A percentile compares a stretch with the other conserved stretches of the same genome.
Evolutionary conservation across 257 asterid genomes (phyloP).

Genomic region (Gentiana straminea): DNA sequence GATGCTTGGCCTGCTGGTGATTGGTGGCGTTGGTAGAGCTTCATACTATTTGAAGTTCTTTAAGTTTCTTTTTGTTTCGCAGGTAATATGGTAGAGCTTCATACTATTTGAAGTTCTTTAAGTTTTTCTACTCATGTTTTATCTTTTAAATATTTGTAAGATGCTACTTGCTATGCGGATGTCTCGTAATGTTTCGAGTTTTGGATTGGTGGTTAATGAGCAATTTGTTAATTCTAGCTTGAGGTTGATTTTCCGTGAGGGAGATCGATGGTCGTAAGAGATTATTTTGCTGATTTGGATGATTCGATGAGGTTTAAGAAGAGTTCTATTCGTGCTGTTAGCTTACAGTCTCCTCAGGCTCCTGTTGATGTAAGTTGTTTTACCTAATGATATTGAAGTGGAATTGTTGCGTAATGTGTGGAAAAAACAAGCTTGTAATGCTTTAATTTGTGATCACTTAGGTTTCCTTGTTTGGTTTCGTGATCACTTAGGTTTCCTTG

Average conservation of each 20-base stretch:
- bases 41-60: too few species aligned
- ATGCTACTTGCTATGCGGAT: neutral
- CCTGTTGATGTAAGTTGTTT: conserved; percentile 50
- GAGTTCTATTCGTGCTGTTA: conserved; percentile 59
- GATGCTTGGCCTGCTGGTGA: too few species aligned
- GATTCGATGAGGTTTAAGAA: conserved; percentile 36
- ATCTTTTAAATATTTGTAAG: too few species aligned
- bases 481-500: neutral
- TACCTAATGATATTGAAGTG: neutral
- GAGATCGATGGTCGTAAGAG: conserved; percentile 81
- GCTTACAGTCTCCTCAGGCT: conserved; percentile 60
- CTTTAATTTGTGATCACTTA: too few species aligned
- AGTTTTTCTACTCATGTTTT: too few species aligned
- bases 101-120: too few species aligned
- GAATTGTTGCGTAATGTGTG: too few species aligned
- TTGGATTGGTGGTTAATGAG: conserved; percentile 40
- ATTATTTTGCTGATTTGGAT: conserved; percentile 47
- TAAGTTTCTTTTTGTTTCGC: too few species aligned
- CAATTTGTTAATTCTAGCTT: conserved; percentile 57
- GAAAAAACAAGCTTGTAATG: too few species aligned
- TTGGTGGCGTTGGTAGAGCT: too few species aligned
- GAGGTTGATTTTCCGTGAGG: conserved; percentile 72
- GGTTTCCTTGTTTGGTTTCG: too few species aligned
- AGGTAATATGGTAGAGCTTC: too few species aligned
- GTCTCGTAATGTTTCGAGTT: conserved; percentile 25